Conservation (phyloP, 2,329 filamentous ascomycete genomes). For the Aspergillus sp. region DNA sequence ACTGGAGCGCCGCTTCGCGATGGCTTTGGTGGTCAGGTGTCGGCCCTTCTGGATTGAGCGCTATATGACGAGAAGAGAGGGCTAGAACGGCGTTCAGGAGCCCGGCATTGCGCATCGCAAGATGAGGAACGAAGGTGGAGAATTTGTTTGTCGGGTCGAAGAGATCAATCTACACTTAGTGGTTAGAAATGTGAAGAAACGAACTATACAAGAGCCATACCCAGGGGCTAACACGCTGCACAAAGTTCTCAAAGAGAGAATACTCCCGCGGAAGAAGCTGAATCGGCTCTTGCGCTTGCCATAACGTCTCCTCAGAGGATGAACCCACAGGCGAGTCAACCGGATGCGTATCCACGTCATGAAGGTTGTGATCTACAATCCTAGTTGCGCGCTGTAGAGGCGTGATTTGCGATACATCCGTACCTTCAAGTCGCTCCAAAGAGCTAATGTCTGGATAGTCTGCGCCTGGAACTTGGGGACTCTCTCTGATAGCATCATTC, state of each 20-base stretch:
- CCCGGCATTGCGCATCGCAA: conserved; percentile 58
- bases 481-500: conserved; percentile 26
- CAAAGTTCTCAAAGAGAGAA: conserved; percentile 11
- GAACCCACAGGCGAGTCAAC: background rate
- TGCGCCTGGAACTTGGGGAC: conserved; percentile 4
- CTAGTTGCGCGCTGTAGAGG: conserved; percentile 9
- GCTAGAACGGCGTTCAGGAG: conserved; percentile 63
- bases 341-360: background rate
- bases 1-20: conserved; percentile 41
- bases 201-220: background rate
- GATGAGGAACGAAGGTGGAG: conserved; percentile 41
- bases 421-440: background rate
- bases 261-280: conserved; percentile 8
- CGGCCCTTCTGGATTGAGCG: conserved; percentile 32
- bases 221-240: conserved; percentile 6
- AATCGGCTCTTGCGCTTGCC: conserved; percentile 8
- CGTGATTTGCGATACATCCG: conserved; percentile 3
- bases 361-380: conserved; percentile 1
- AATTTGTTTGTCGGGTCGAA: conserved; percentile 50
- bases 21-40: background rate
- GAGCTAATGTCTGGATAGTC: background rate
- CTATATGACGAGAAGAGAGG: conserved; percentile 58
- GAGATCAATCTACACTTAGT: conserved; percentile 45
- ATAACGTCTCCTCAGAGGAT: background rate
- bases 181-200: background rate